Evolutionary conservation across 1,284 basidiomycete species (phyloP), one percentile per base, ranked within the genome.

Genomic region (Bondarzewia mesenterica): DNA sequence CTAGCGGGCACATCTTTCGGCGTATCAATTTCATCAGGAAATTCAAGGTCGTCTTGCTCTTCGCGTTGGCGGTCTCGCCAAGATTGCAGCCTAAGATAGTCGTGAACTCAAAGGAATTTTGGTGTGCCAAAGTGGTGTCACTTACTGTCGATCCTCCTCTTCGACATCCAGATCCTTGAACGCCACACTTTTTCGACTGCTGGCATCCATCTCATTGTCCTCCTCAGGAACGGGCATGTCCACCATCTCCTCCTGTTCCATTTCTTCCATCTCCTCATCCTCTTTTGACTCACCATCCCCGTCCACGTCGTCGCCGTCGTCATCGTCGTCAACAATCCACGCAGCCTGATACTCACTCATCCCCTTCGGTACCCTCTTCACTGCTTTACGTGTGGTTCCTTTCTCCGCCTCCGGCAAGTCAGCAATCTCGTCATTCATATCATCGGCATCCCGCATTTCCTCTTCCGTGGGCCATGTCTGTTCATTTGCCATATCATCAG

Each of bases 401-500:
- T 69, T 70, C 44, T 60, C 65, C 0, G 84, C 84, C 51, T 85
- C 81, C 2, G 87, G 85, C n/a, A 86, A 61, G 7, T 59, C 48
- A 38, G 64, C 56, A 52, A 64, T 60, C 52, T 70, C 61, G 23
- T 69, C 65, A 2, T 51, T 54, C n/a, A 53, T 55, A 16, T 55
- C 61, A 37, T 52, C 59, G 1, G 61, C 66, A 3, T 65, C 71
- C 3, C 71, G 72, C 83, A 99, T 90, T 64, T 98, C 95, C 57
- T 98, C 95, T 63, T 98, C 93, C 0, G 93, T 97, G 0, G 95
- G 95, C 94, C 95, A 98, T 0, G 95, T 99, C 67, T 99, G 95
- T 61, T 99, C 95, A 61, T 95, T 95, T 14, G 77, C 82, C 67
- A 97, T 75, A 51, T 90, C 81, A 58, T 98, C 93, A 0, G 89